phyloP scores from a whole-genome alignment of 257 asterid species.

The Dorcoceras hygrometricum region DNA sequence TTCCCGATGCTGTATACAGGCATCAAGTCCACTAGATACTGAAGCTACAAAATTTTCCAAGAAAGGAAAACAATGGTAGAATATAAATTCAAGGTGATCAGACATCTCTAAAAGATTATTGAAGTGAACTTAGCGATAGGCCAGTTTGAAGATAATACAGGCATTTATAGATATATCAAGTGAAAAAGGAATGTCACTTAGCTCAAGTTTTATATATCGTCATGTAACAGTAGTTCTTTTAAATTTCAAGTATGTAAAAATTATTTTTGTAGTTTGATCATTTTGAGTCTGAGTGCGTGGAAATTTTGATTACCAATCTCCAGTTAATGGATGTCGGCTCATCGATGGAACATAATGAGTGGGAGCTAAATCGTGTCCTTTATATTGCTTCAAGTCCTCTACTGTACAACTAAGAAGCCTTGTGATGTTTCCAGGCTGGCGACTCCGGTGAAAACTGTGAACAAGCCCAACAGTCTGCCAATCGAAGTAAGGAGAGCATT shows the following conservation, averaged over 20 bases:
- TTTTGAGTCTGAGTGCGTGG: constrained; percentile 20
- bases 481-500: constrained; percentile 86
- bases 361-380: constrained; percentile 88
- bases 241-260: too few relatives aligned
- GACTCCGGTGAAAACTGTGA: constrained; percentile 82
- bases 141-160: background rate
- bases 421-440: constrained; percentile 93
- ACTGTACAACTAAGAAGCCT: constrained; percentile 91
- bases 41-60: background rate
- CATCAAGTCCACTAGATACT: constrained; percentile 2
- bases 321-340: constrained; percentile 95
- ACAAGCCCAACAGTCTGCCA: constrained; percentile 98
- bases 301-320: constrained; percentile 68
- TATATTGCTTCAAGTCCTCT: constrained; percentile 78
- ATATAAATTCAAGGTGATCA: background rate
- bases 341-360: constrained; percentile 97
- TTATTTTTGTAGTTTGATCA: too few relatives aligned
- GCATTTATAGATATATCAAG: background rate
- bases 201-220: background rate
- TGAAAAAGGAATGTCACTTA: background rate
- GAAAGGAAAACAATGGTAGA: constrained; percentile 8
- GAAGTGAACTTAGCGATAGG: background rate
- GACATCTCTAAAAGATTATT: background rate
- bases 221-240: background rate
- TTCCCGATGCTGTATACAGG: background rate